Conservation (phyloP, 164 flowering plant genomes). For the Annona cherimola region DNA sequence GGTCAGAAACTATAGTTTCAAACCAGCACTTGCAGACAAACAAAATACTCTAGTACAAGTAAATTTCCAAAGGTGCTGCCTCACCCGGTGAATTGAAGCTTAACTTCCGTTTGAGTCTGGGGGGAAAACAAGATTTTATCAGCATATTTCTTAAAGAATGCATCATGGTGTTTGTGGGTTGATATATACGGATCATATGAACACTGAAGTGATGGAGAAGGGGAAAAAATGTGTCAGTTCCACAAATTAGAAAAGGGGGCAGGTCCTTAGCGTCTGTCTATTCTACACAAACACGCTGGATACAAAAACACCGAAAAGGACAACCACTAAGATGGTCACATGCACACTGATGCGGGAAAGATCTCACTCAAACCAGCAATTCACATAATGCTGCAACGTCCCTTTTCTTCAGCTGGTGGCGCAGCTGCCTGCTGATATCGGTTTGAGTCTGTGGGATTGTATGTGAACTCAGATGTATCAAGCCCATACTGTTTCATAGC, state of each 20-base stretch:
- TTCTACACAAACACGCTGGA: neutral
- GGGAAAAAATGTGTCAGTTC: neutral
- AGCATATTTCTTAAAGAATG: too few species aligned
- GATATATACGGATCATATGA: neutral
- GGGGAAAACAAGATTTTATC: too few species aligned
- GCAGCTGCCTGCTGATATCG: slow-evolving; percentile 47
- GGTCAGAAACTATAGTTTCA: too few species aligned
- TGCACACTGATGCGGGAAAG: neutral
- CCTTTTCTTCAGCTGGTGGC: slow-evolving; percentile 57
- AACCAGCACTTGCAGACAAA: too few species aligned
- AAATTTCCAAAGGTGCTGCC: too few species aligned
- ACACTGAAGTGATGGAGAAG: neutral
- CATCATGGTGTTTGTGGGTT: too few species aligned
- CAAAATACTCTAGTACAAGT: too few species aligned
- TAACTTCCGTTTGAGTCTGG: too few species aligned
- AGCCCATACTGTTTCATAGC: slow-evolving; percentile 57
- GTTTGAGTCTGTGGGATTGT: slow-evolving; percentile 65
- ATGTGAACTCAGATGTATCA: slow-evolving; percentile 82
- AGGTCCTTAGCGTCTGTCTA: neutral
- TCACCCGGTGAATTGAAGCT: too few species aligned
- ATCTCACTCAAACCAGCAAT: neutral
- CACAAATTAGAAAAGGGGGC: neutral
- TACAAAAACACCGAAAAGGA: neutral
- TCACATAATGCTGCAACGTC: slow-evolving; percentile 74
- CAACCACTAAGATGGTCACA: neutral